phyloP scores from a whole-genome alignment of 1,284 basidiomycete genomes.

The Austroboletus sp. region DNA sequence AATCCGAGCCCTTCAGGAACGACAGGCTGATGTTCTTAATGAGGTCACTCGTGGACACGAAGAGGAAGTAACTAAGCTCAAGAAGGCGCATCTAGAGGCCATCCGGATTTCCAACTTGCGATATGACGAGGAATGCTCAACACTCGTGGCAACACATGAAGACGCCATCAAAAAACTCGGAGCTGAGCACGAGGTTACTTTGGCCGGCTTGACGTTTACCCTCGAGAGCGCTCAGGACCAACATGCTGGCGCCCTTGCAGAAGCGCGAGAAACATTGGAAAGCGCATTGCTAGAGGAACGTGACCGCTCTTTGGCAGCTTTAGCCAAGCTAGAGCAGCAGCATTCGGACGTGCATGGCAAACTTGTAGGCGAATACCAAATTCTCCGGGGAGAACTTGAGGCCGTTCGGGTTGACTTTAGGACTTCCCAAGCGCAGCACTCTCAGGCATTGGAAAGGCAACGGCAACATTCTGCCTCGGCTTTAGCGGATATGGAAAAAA shows the following conservation, averaged over 20 bases:
- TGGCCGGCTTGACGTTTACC: conserved; percentile 40
- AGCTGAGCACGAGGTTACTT: conserved; percentile 41
- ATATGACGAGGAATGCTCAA: conserved; percentile 33
- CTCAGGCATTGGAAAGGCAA: conserved; percentile 30
- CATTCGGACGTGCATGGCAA: conserved; percentile 30
- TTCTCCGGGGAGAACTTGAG: conserved; percentile 27
- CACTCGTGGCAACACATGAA: conserved; percentile 34
- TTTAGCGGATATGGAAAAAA: conserved; percentile 33
- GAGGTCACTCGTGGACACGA: conserved; percentile 52
- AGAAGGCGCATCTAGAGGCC: conserved; percentile 39
- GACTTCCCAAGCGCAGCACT: conserved; percentile 14
- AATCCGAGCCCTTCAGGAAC: conserved; percentile 46
- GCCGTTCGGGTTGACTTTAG: conserved; percentile 13
- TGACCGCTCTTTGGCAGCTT: conserved; percentile 33
- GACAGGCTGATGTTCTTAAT: conserved; percentile 49
- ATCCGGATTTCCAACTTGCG: conserved; percentile 27
- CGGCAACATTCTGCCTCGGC: conserved; percentile 30
- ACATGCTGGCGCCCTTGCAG: conserved; percentile 40
- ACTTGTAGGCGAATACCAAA: conserved; percentile 25
- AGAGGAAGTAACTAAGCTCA: conserved; percentile 45
- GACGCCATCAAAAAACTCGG: conserved; percentile 39
- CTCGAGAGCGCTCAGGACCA: conserved; percentile 43
- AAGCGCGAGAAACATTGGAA: conserved; percentile 36
- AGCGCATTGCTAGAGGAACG: conserved; percentile 38
- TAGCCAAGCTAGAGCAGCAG: conserved; percentile 35